A percentile compares a stretch with the other conserved stretches of the same genome.
These are phyloP conservation scores for Phaeomoniella chlamydospora DNA, from an alignment of 2,329 filamentous ascomycete species.

Conservation along the genomic window DNA sequence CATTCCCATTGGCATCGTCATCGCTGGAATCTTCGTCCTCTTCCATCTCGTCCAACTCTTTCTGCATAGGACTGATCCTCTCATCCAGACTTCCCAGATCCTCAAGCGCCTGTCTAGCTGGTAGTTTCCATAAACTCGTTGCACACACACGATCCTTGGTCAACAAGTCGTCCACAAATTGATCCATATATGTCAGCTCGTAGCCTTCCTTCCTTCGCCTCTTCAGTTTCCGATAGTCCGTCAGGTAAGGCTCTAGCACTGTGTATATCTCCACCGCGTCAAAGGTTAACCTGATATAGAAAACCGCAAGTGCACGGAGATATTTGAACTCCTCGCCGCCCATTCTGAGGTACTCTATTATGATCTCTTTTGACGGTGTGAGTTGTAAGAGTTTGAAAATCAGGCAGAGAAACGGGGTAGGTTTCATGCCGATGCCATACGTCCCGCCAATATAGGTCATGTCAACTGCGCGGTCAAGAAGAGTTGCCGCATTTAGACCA, in stretches of 20 bases:
- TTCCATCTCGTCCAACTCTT: constrained; percentile 36
- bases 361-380: constrained; percentile 61
- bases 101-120: constrained; percentile 66
- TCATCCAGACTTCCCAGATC: constrained; percentile 81
- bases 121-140: constrained; percentile 85
- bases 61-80: constrained; percentile 67
- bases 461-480: constrained; percentile 81
- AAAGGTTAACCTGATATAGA: constrained; percentile 85
- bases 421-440: constrained; percentile 69
- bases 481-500: constrained; percentile 65
- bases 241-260: constrained; percentile 67
- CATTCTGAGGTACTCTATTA: constrained; percentile 65
- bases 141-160: constrained; percentile 81
- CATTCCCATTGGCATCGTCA: constrained; percentile 6
- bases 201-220: constrained; percentile 62
- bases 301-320: constrained; percentile 72
- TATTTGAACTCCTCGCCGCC: constrained; percentile 74
- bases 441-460: constrained; percentile 78
- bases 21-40: constrained; percentile 13
- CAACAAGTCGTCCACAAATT: constrained; percentile 85
- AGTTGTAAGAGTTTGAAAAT: constrained; percentile 91
- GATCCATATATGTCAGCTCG: constrained; percentile 67
- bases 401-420: constrained; percentile 80
- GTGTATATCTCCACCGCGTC: constrained; percentile 66
- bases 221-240: constrained; percentile 71